These are phyloP conservation scores for Simmondsia chinensis DNA, from an alignment of 148 eudicot genomes.

Conservation along the genomic window DNA sequence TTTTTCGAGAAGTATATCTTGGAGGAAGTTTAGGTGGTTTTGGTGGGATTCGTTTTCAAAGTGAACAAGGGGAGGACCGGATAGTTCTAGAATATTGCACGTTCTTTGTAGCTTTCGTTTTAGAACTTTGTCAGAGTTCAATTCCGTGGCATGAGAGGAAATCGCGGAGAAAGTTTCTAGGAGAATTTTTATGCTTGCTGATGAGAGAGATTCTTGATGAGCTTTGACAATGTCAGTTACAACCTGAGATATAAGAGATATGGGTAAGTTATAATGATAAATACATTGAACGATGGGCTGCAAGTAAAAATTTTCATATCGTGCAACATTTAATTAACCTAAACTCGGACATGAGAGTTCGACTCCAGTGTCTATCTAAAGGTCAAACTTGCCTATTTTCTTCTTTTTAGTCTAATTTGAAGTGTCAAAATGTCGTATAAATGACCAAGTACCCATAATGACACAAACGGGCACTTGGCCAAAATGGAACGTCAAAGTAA, in stretches of 20 bases:
- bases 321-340: too few species aligned
- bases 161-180: slow-evolving; percentile 51
- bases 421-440: too few species aligned
- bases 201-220: slow-evolving; percentile 44
- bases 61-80: slow-evolving; percentile 78
- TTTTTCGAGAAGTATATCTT: slow-evolving; percentile 34
- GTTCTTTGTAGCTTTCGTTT: slow-evolving; percentile 55
- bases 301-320: too few species aligned
- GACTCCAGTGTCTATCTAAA: too few species aligned
- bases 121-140: slow-evolving; percentile 42
- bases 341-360: too few species aligned
- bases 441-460: too few species aligned
- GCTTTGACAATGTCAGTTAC: slow-evolving; percentile 66
- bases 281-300: too few species aligned
- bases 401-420: too few species aligned
- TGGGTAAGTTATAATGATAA: background rate
- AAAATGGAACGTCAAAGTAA: too few species aligned
- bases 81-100: slow-evolving; percentile 66
- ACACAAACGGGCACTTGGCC: too few species aligned
- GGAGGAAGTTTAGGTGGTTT: slow-evolving; percentile 58
- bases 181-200: slow-evolving; percentile 39
- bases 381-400: too few species aligned
- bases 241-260: slow-evolving; percentile 37
- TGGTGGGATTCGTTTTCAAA: slow-evolving; percentile 77
- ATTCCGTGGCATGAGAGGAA: slow-evolving; percentile 55